Base-by-base conservation (phyloP, 768 basidiomycete genomes). In the Exidia glandulosa region DNA sequence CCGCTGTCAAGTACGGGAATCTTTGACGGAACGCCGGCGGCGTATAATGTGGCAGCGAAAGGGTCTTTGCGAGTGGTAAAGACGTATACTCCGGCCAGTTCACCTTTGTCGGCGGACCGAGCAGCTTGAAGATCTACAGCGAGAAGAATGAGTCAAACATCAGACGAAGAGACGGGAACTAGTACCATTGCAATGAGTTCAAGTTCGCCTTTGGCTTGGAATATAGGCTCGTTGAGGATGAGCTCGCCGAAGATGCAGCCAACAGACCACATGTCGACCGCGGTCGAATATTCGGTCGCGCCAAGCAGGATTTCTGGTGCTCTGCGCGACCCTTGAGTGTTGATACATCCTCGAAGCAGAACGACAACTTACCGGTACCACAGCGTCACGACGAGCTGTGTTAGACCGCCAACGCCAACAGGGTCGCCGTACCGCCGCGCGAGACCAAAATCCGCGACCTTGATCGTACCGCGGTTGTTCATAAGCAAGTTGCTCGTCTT, bases 401-500 rank as follows among this genome's bases (percentile, higher is more conserved):
- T 99, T 82, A 99, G 84, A 32, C 94, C 93, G n/a, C 91, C 90
- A 4, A 93, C 86, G 25, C 95, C 94, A 12, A 97, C 81, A 10
- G 96, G 96, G 71, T 98, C 96, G 19, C 96, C 96, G 68, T 92
- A 99, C 57, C 94, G 84, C 66, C 96, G 77, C 16, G 96, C 96
- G 31, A 98, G 82, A 4, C 96, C 96, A 70, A 98, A 99, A 72
- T 99, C 96, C 14, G 96, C 96, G 5, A 99, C 94, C 69, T 98
- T 98, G 74, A 99, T 94, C 36, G 90, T 94, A 1, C 96, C 96
- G 7, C 96, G 86, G 69, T 99, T 99, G 72, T 98, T 99, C 95
- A 99, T 95, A 52, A 99, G 80, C 34, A 99, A 73, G 70, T 99
- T 99, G 67, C 92, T 94, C 23, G 96, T 98, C 72, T 99, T 99